Conservation (phyloP, 495 filamentous ascomycete species). For the Tuber aestivum region DNA sequence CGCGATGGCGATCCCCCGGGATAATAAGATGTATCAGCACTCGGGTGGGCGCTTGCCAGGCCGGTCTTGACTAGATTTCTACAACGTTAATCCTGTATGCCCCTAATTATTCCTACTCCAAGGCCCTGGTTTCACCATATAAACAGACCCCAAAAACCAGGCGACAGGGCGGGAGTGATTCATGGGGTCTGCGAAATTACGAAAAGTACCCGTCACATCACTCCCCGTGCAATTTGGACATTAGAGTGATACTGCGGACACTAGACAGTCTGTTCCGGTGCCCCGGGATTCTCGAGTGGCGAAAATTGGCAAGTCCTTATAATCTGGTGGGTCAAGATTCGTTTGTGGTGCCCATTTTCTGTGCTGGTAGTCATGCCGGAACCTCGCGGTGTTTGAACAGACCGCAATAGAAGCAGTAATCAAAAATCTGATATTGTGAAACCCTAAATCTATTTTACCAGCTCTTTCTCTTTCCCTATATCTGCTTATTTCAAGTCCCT, state of each 20-base stretch:
- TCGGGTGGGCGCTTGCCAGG: background rate
- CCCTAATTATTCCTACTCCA: background rate
- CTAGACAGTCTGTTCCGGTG: background rate
- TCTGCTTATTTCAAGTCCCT: background rate
- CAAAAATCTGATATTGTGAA: background rate
- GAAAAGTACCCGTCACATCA: background rate
- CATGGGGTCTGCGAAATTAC: background rate
- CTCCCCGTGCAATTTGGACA: background rate
- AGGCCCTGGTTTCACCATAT: background rate
- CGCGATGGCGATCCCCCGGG: background rate
- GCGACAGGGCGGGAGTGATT: background rate
- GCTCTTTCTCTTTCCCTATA: background rate
- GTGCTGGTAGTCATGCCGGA: background rate
- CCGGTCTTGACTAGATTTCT: background rate
- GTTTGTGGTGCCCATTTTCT: background rate
- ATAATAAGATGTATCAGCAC: background rate
- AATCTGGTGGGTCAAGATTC: background rate
- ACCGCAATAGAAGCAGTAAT: background rate
- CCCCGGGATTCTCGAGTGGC: background rate
- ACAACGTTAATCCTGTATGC: background rate
- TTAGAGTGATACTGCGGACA: background rate
- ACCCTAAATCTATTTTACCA: background rate
- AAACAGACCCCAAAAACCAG: background rate
- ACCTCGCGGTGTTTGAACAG: background rate
- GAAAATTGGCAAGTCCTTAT: background rate